Base-by-base conservation (phyloP, 164 flowering plant species). In the Liquidambar formosana region DNA sequence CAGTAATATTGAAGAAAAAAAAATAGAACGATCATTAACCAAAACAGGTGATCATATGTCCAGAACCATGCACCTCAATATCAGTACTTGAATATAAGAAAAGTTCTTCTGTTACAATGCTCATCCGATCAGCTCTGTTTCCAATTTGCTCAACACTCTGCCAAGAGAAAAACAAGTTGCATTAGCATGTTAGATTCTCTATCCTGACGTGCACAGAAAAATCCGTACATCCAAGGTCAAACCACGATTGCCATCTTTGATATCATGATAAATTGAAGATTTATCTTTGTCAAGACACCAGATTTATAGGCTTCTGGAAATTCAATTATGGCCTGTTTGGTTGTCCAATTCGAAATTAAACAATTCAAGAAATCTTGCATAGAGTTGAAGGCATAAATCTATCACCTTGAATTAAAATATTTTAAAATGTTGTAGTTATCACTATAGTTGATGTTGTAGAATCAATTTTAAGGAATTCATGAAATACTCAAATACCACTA, bases 61-160 rank as follows among this genome's bases (percentile, higher is more conserved):
- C 26, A 60, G n/a, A 63, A 75, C 43, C 57, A 70, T 61, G 47
- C 65, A 92, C 99, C 97, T 93, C 96, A 76, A 91, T 71, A 73
- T 91, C 95, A 46, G 99, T 93, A 69, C 94, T 85, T 27, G 99
- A 90, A 75, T 93, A 91, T 56, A 93, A 76, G 77, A 73, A 91
- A 57, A 95, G 87, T 1, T 89, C 86, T 14, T 84, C 85, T 0
- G 93, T 79, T 69, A 64, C 77, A 75, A 95, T 90, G 51, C 69
- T 76, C 91, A 93, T 71, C 6, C 99, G 91, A 62, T 93, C 95
- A 56, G 98, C 98, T 81, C 99, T 83, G 69, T 80, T 83, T 57
- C 92, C 94, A 78, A 95, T 91, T 81, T 95, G 99, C 73, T 95
- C 94, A 71, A 91, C 68, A 77, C 98, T 95, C 99, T 95, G 84